These are phyloP conservation scores for Epicoccum sorghinum DNA, from an alignment of 2,329 filamentous ascomycete species.

Conservation along the genomic window DNA sequence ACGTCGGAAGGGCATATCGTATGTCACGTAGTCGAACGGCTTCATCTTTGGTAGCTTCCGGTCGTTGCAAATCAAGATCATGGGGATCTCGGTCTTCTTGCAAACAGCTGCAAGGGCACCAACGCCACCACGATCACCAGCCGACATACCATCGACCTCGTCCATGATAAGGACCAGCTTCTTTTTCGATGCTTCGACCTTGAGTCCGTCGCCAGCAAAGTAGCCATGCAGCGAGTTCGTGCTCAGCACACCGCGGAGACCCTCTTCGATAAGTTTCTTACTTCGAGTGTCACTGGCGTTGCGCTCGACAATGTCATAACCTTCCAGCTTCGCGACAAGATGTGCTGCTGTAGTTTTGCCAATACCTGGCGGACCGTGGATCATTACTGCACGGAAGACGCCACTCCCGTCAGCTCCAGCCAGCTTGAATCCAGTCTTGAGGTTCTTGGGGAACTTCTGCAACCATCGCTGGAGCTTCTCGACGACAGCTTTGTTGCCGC, in stretches of 20 bases:
- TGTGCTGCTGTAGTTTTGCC: conserved; percentile 98
- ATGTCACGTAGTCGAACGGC: conserved; percentile 87
- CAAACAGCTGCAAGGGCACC: conserved; percentile 92
- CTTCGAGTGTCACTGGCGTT: conserved; percentile 96
- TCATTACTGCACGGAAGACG: conserved; percentile 84
- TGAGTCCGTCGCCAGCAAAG: conserved; percentile 83
- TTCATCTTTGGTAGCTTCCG: conserved; percentile 95
- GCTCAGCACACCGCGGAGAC: conserved; percentile 87
- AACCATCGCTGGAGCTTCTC: conserved; percentile 92
- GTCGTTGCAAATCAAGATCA: conserved; percentile 98
- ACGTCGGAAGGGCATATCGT: conserved; percentile 83
- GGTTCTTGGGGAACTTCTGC: conserved; percentile 77
- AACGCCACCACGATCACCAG: conserved; percentile 92
- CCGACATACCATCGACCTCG: conserved; percentile 98
- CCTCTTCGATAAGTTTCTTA: conserved; percentile 91
- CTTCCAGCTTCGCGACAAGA: conserved; percentile 88
- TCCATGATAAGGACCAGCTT: conserved; percentile 98
- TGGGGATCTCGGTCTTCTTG: conserved; percentile 91
- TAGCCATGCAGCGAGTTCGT: conserved; percentile 92
- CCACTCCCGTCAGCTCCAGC: conserved; percentile 85
- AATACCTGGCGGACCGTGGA: conserved; percentile 93
- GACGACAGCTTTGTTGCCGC: conserved; percentile 89
- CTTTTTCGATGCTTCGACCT: conserved; percentile 81
- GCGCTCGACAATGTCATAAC: conserved; percentile 91
- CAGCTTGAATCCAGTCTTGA: conserved; percentile 81